Base-by-base conservation (phyloP, 2,329 filamentous ascomycete species). In the Xylariomycetidae sp. region DNA sequence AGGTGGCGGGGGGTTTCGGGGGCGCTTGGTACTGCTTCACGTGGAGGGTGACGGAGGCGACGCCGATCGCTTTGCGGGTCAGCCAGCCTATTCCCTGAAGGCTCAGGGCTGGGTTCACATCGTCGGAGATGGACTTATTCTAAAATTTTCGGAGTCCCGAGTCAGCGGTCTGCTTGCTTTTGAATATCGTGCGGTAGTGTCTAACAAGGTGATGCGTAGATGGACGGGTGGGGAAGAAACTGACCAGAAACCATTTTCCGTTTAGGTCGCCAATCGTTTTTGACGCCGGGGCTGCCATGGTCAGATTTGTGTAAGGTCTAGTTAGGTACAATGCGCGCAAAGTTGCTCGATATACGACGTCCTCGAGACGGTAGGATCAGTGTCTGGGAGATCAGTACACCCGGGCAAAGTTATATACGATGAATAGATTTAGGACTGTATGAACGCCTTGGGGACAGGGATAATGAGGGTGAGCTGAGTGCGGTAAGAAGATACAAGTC, bases 111-210 rank as follows among this genome's bases (percentile, higher is more conserved):
- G 78, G 67, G 40, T 88, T 84, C 30, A 79, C 65, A 45, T 71
- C 64, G 59, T 84, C 80, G 38, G 85, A 88, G 47, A 88, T 68
- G 42, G 66, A 63, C 57, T 85, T 84, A 72, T 92, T 89, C 86
- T 90, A 53, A 11, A 27, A 20, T 34, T 29, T 22, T 23, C 22
- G 28, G 23, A 7, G 6, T 31, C 30, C 27, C 3, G n/a, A 4
- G 42, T 31, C 42, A 25, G 4, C 4, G 14, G 13, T 34, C 33
- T 29, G 19, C n/a, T 16, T 25, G n/a, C n/a, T n/a, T n/a, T n/a
- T n/a, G n/a, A n/a, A n/a, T n/a, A n/a, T n/a, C n/a, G n/a, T n/a
- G n/a, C n/a, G n/a, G n/a, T n/a, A n/a, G n/a, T n/a, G n/a, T n/a
- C n/a, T n/a, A n/a, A n/a, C n/a, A n/a, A n/a, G n/a, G n/a, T n/a